These are phyloP conservation scores for Arachnopeziza araneosa DNA, from an alignment of 2,329 filamentous ascomycete genomes.

Conservation along the genomic window DNA sequence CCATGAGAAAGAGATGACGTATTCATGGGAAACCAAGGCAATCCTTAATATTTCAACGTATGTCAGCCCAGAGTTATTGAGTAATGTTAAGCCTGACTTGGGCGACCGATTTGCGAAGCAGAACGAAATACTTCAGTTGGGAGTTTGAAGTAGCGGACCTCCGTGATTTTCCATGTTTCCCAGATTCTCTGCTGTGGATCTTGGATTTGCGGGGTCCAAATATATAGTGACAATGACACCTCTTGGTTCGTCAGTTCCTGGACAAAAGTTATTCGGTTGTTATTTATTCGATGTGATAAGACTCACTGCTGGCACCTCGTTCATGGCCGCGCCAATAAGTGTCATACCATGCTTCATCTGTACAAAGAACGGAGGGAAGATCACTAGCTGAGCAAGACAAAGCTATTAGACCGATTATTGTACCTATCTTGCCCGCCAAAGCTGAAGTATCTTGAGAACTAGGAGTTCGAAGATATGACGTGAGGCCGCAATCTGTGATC, in stretches of 20 bases:
- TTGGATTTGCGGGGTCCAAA: constrained; percentile 22
- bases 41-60: not conserved
- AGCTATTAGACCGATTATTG: constrained; percentile 22
- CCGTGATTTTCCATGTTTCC: constrained; percentile 13
- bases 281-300: no score
- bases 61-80: not conserved
- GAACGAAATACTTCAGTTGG: not conserved
- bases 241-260: constrained; percentile 12
- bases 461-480: constrained; percentile 2
- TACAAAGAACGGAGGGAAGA: constrained; percentile 10
- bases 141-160: not conserved
- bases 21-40: not conserved
- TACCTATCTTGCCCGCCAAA: constrained; percentile 19
- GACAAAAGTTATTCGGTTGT: not conserved
- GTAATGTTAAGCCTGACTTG: not conserved
- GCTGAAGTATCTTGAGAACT: constrained; percentile 1
- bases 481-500: constrained; percentile 14
- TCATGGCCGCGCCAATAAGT: constrained; percentile 14
- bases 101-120: not conserved
- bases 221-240: constrained; percentile 24
- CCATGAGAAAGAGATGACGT: not conserved
- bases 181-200: constrained; percentile 16
- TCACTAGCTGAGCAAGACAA: constrained; percentile 17
- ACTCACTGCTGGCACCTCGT: constrained; percentile 17
- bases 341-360: constrained; percentile 13